Percentiles rank a stretch among this genome's conserved stretches.
Conservation (phyloP, 768 basidiomycete species). For the Paxillus involutus region DNA sequence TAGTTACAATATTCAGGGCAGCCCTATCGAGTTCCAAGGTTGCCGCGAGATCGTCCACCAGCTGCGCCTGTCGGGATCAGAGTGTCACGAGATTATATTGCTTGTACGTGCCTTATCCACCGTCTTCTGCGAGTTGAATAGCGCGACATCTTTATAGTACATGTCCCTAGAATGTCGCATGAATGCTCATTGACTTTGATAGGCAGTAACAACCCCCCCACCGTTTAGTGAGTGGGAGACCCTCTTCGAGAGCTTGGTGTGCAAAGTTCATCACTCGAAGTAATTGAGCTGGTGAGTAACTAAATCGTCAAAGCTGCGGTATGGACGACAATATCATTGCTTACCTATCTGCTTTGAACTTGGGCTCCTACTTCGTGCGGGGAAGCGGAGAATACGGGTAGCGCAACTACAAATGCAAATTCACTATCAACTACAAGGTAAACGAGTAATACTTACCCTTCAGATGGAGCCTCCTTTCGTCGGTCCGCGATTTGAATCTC, state of each 20-base stretch:
- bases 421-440: background rate
- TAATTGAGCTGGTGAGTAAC: slow-evolving; percentile 54
- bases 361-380: slow-evolving; percentile 32
- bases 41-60: slow-evolving; percentile 88
- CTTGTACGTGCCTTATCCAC: slow-evolving; percentile 66
- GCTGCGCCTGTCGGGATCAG: slow-evolving; percentile 40
- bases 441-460: slow-evolving; percentile 27
- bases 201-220: slow-evolving; percentile 19
- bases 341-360: slow-evolving; percentile 45
- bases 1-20: slow-evolving; percentile 73
- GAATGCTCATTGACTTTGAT: slow-evolving; percentile 7
- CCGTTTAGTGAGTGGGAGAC: slow-evolving; percentile 66
- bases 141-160: slow-evolving; percentile 78
- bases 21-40: slow-evolving; percentile 71
- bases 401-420: slow-evolving; percentile 8
- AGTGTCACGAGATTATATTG: background rate
- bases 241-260: slow-evolving; percentile 62
- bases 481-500: slow-evolving; percentile 37
- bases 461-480: slow-evolving; percentile 23
- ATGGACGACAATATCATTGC: background rate
- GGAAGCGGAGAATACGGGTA: slow-evolving; percentile 35
- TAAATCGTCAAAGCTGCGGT: background rate
- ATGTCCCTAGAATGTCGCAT: slow-evolving; percentile 59
- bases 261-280: slow-evolving; percentile 64
- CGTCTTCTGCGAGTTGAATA: slow-evolving; percentile 76